Conservation (phyloP, 2,329 filamentous ascomycete species). For the Nothophaeocryptopus gaeumannii region DNA sequence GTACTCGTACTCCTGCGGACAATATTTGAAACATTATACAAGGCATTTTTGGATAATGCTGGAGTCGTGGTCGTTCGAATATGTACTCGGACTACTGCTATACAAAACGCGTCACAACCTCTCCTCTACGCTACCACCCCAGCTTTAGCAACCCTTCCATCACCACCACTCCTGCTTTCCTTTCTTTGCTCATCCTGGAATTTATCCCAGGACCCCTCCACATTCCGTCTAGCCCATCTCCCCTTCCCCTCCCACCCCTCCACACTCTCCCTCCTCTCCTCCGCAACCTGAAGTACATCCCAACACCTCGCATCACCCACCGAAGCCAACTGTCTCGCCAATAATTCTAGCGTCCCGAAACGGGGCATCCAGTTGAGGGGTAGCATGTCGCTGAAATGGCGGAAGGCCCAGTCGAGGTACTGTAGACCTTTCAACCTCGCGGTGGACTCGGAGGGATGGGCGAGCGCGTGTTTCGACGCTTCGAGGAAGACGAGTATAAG, state of each 20-base stretch:
- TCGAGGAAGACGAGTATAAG: conserved; percentile 56
- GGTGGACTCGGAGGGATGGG: background rate
- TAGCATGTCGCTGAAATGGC: conserved; percentile 36
- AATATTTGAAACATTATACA: no score
- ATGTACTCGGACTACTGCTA: no score
- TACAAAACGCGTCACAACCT: no score
- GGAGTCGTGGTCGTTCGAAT: no score
- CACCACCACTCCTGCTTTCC: no score
- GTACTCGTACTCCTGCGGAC: no score
- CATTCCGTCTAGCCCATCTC: conserved; percentile 24
- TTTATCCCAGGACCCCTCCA: conserved; percentile 26
- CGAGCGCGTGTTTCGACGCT: conserved; percentile 22
- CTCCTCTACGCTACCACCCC: no score
- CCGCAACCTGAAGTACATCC: conserved; percentile 34
- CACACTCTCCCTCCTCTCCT: conserved; percentile 26
- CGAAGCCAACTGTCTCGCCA: conserved; percentile 28
- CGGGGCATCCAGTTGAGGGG: conserved; percentile 31
- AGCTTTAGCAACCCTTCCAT: no score
- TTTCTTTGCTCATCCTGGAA: background rate
- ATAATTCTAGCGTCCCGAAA: conserved; percentile 31
- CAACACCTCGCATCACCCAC: conserved; percentile 33
- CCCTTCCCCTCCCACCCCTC: conserved; percentile 31
- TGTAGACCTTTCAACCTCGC: conserved; percentile 16
- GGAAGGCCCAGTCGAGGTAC: conserved; percentile 32
- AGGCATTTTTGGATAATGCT: no score